Percentiles rank a stretch among this genome's conserved stretches.
phyloP scores from a whole-genome alignment of 2,329 filamentous ascomycete species.

The Ceratocystiopsis brevicomis region DNA sequence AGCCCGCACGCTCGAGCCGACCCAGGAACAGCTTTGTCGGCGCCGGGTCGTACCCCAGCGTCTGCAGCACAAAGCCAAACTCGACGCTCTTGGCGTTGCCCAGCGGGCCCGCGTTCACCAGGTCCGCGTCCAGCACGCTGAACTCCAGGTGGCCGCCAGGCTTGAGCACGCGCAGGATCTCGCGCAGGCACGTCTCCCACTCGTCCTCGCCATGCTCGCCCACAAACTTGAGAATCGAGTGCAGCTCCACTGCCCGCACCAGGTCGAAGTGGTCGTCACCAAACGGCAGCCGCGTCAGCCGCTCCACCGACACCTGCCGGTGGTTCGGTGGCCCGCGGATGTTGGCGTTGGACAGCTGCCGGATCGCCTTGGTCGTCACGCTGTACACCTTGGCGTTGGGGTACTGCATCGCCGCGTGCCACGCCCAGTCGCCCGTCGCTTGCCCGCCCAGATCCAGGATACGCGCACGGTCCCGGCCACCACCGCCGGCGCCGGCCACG shows the following conservation, averaged over 20 bases:
- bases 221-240: constrained; percentile 61
- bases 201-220: constrained; percentile 57
- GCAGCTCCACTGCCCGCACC: constrained; percentile 72
- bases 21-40: constrained; percentile 67
- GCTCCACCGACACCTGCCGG: constrained; percentile 58
- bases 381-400: constrained; percentile 77
- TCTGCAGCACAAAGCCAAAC: constrained; percentile 78
- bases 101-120: constrained; percentile 65
- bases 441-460: constrained; percentile 80
- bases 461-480: constrained; percentile 33
- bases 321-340: constrained; percentile 77
- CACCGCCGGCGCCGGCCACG: constrained; percentile 23
- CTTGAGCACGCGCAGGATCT: constrained; percentile 82
- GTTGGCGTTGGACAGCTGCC: constrained; percentile 52
- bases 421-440: constrained; percentile 81
- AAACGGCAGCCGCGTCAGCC: constrained; percentile 69
- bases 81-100: constrained; percentile 74
- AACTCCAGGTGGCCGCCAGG: constrained; percentile 89
- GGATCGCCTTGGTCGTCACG: constrained; percentile 51
- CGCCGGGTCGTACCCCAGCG: constrained; percentile 70
- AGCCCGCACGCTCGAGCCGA: constrained; percentile 56
- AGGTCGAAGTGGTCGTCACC: constrained; percentile 74
- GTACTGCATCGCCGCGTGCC: constrained; percentile 76
- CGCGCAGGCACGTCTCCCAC: constrained; percentile 66
- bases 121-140: constrained; percentile 71